Evolutionary conservation across 139 green algal genomes (phyloP), one percentile per base, ranked within the genome.

Genomic region (Chlorella sp.): DNA sequence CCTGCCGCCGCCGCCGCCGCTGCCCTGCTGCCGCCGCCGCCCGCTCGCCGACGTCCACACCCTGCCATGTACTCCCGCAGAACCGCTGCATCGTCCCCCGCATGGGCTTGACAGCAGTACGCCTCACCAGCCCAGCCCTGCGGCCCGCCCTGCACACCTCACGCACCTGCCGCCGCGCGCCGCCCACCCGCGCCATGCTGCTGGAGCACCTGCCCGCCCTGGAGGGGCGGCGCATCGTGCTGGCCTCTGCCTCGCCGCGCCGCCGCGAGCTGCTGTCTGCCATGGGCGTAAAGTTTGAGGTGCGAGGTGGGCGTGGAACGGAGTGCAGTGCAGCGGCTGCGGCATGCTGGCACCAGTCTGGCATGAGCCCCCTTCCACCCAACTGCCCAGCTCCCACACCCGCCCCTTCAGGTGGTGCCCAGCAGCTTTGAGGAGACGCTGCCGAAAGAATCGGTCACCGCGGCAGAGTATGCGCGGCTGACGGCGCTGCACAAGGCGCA

Each of bases 351-450:
- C n/a, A n/a, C n/a, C n/a, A n/a, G n/a, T n/a, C n/a, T n/a, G 36
- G 28, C n/a, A 21, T 21, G 4, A 15, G 3, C 60, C 39, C 44
- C 69, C 60, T 13, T 64, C 51, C 38, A 28, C 28, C 20, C 4
- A 5, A 39, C 55, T 5, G 3, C 56, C 6, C 39, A 0, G 21
- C 4, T 23, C 34, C 56, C 18, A 9, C 21, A 13, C 4, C 4
- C 32, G 12, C 44, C 3, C 26, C 25, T 34, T 17, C 89, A 95
- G 89, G 90, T 96, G 38, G 57, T 95, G 18, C 82, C 90, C 4
- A 96, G 92, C 38, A 90, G 68, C 13, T 98, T 98, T 74, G 95
- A 96, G 25, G 95, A 98, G 88, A 92, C 88, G 34, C 73, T 98
- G 36, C 87, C 89, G 17, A 95, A 97, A 72, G 68, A 83, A 3